A percentile compares a stretch with the other conserved stretches of the same genome.
Conservation (phyloP, 78 protist species). For the Dictyostelium citrinum region DNA sequence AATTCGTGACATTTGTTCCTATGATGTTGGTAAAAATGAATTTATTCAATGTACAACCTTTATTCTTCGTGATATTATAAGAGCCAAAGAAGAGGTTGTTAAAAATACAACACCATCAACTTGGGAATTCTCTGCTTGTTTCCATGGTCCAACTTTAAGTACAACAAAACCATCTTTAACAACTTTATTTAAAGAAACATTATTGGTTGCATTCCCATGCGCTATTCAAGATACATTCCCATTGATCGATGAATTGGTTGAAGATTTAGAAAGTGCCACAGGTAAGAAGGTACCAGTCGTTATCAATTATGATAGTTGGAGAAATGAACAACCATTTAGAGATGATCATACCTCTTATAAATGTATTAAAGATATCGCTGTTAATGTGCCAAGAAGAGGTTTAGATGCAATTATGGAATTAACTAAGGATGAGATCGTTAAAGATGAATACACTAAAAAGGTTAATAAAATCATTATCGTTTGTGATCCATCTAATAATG, state of each 20-base stretch:
- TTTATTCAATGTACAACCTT: neutral
- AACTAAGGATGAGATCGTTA: slow-evolving; percentile 13
- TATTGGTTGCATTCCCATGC: slow-evolving; percentile 59
- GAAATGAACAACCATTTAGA: neutral
- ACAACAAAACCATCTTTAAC: neutral
- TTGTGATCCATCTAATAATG: slow-evolving; percentile 8
- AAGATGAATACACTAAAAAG: neutral
- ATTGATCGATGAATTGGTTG: slow-evolving; percentile 4
- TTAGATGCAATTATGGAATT: neutral
- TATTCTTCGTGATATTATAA: slow-evolving; percentile 9
- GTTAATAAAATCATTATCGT: slow-evolving; percentile 23
- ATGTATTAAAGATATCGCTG: slow-evolving; percentile 4
- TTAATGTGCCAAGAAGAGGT: slow-evolving; percentile 20
- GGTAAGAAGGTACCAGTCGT: slow-evolving; percentile 47
- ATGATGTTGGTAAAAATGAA: slow-evolving; percentile 68
- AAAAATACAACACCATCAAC: neutral
- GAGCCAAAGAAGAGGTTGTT: slow-evolving; percentile 18
- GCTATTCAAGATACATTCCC: slow-evolving; percentile 78
- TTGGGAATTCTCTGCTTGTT: slow-evolving; percentile 36
- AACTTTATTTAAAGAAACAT: slow-evolving; percentile 23
- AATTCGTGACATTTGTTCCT: slow-evolving; percentile 24
- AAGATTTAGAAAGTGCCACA: neutral
- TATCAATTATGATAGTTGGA: slow-evolving; percentile 38
- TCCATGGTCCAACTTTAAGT: neutral
- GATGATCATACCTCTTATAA: slow-evolving; percentile 5